Evolutionary conservation across 306 rosid species (phyloP).

Genomic region (Castanea mollissima): DNA sequence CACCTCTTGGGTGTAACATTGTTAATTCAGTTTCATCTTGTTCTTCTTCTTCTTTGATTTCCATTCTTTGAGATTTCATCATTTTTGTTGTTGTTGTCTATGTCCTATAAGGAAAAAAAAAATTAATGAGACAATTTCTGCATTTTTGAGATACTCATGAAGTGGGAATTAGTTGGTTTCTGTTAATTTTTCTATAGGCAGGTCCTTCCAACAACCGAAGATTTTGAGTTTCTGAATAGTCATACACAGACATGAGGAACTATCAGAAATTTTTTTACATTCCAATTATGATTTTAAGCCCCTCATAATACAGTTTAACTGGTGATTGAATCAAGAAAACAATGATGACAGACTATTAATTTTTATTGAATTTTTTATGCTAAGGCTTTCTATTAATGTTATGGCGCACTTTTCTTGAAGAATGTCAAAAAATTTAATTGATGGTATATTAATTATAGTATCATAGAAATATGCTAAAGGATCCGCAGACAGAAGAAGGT

Average conservation of each 20-base stretch:
- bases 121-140: background rate
- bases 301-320: background rate
- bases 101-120: no score
- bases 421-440: background rate
- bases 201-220: background rate
- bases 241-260: background rate
- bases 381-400: background rate
- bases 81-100: background rate
- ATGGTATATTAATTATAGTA: background rate
- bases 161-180: background rate
- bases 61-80: background rate
- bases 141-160: background rate
- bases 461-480: conserved; percentile 4
- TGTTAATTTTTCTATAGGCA: background rate
- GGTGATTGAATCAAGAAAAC: background rate
- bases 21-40: background rate
- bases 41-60: background rate
- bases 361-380: background rate
- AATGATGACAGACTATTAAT: background rate
- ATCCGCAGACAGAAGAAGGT: background rate
- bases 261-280: background rate
- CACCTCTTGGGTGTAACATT: background rate
- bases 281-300: background rate
- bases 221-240: background rate
- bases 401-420: background rate